Percentiles rank a stretch among this genome's conserved stretches.
These are phyloP conservation scores for Ceratocystis eucalypticola DNA, from an alignment of 2,329 filamentous ascomycete genomes.

Conservation along the genomic window DNA sequence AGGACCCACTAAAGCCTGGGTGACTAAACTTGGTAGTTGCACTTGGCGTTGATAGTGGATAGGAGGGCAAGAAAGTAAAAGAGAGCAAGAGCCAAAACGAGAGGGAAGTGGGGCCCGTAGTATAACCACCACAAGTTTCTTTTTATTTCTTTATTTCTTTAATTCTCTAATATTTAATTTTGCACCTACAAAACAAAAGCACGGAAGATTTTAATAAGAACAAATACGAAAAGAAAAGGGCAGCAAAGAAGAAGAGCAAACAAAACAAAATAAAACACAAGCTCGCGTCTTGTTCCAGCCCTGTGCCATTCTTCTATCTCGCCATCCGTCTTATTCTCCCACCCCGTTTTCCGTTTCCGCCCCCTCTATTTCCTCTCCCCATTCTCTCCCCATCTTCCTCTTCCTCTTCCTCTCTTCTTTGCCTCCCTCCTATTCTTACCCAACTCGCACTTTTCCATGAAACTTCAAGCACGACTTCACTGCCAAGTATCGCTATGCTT, in stretches of 20 bases:
- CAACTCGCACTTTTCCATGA: too few species aligned
- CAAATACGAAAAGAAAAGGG: not conserved
- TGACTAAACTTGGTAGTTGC: not conserved
- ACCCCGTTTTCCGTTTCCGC: not conserved
- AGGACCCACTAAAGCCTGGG: constrained; percentile 3
- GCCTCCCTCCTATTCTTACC: too few species aligned
- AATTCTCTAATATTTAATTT: too few species aligned
- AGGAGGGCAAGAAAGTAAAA: not conserved
- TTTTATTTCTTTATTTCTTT: not conserved
- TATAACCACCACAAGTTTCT: not conserved
- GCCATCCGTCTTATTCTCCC: not conserved
- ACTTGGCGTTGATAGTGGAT: constrained; percentile 13
- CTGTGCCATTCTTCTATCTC: not conserved
- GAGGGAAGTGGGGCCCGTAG: not conserved
- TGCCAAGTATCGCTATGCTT: constrained; percentile 12
- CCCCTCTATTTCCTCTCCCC: not conserved
- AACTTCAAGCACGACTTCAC: not conserved
- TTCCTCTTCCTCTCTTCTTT: not conserved
- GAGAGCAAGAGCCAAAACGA: not conserved
- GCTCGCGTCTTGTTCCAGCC: not conserved
- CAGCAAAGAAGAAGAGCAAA: not conserved
- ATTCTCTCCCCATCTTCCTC: not conserved
- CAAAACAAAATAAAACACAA: not conserved
- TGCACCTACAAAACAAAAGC: too few species aligned
- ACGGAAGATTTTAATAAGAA: not conserved